Conservation (phyloP, 225 moss, liverwort and hornwort genomes). For the Polytrichum commune region DNA sequence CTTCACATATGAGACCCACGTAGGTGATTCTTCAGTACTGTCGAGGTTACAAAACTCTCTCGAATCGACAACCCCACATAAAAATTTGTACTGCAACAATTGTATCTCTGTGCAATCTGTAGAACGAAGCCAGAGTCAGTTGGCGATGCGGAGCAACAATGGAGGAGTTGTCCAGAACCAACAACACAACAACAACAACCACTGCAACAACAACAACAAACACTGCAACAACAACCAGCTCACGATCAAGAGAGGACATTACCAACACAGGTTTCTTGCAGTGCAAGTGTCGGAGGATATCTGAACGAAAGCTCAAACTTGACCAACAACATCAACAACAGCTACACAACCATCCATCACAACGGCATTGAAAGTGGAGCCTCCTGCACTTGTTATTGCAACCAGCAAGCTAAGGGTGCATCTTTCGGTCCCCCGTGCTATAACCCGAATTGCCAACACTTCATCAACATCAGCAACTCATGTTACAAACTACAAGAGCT, state of each 20-base stretch:
- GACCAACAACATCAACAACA: not conserved
- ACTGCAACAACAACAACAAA: not conserved
- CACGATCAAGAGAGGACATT: conserved; percentile 6
- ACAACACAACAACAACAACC: not conserved
- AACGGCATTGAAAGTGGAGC: conserved; percentile 3
- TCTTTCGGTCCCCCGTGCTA: conserved; percentile 23
- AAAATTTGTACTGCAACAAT: not conserved
- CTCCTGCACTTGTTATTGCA: conserved; percentile 21
- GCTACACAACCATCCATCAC: not conserved
- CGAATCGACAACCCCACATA: not conserved
- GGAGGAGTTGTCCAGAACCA: conserved; percentile 5
- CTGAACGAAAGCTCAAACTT: conserved; percentile 2
- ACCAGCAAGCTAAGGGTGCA: conserved; percentile 6
- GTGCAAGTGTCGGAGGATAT: conserved; percentile 2
- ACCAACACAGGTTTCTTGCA: conserved; percentile 6
- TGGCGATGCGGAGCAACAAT: conserved; percentile 20
- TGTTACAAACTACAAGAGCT: conserved; percentile 11
- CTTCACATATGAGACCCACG: not conserved
- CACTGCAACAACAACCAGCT: not conserved
- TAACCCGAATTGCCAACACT: conserved; percentile 25
- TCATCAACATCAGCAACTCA: conserved; percentile 16
- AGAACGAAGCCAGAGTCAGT: conserved; percentile 29
- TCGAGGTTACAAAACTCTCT: no score
- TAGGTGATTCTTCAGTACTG: not conserved
- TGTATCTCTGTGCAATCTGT: conserved; percentile 31